Evolutionary conservation across 202 grass and related monocot species (phyloP).

Genomic region (Hordeum pubiflorum): DNA sequence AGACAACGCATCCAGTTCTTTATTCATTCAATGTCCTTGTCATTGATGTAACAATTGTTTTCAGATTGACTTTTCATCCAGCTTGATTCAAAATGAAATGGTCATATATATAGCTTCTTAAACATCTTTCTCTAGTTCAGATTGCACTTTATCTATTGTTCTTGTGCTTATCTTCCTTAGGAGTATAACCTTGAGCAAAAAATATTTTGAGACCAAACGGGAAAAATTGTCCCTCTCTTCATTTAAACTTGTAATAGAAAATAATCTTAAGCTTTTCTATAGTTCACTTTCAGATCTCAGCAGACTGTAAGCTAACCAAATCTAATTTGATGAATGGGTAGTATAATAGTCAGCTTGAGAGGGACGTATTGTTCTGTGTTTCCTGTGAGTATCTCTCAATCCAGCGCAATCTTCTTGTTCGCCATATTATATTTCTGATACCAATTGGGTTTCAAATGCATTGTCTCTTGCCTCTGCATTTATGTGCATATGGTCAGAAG

Average conservation of each 20-base stretch:
- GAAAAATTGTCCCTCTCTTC: neutral
- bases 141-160: neutral
- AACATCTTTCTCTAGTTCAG: neutral
- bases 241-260: neutral
- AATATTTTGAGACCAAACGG: neutral
- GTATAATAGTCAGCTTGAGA: neutral
- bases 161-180: neutral
- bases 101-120: neutral
- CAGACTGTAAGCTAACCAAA: neutral
- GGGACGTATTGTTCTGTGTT: neutral
- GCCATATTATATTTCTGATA: neutral
- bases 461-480: neutral
- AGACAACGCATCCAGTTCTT: neutral
- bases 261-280: neutral
- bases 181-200: neutral
- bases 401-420: neutral
- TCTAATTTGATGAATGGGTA: neutral
- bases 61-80: neutral
- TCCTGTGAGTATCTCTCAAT: no score
- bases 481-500: neutral
- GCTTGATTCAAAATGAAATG: neutral
- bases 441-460: no score
- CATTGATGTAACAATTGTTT: neutral
- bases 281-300: neutral
- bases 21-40: neutral